Conservation (phyloP, 2,329 filamentous ascomycete genomes). For the Neobulgaria alba region DNA sequence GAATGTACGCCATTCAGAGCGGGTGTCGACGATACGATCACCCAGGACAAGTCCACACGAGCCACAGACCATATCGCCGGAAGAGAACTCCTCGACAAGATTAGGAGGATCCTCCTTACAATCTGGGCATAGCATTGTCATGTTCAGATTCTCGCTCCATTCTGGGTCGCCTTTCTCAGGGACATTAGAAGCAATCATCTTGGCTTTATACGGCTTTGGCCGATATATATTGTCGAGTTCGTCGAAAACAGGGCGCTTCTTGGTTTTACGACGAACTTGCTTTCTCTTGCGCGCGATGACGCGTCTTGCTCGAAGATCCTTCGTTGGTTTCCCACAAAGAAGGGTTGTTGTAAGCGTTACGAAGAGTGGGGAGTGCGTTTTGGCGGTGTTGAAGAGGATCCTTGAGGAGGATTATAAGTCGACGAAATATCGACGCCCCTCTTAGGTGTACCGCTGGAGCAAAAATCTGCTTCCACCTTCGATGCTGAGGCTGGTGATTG, state of each 20-base stretch:
- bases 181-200: slow-evolving; percentile 37
- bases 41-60: slow-evolving; percentile 87
- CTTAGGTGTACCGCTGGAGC: too few species aligned
- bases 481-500: too few species aligned
- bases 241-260: slow-evolving; percentile 34
- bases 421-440: not conserved
- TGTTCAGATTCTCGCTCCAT: slow-evolving; percentile 67
- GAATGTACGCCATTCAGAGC: slow-evolving; percentile 98
- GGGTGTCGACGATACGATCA: slow-evolving; percentile 86
- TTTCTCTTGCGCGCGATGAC: slow-evolving; percentile 27
- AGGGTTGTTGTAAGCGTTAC: slow-evolving; percentile 44
- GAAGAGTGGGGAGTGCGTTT: slow-evolving; percentile 65
- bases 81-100: slow-evolving; percentile 84
- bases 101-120: slow-evolving; percentile 91
- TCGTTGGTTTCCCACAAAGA: slow-evolving; percentile 32
- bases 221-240: slow-evolving; percentile 37
- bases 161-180: slow-evolving; percentile 17
- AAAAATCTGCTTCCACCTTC: too few species aligned
- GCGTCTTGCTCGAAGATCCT: slow-evolving; percentile 23
- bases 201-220: slow-evolving; percentile 34
- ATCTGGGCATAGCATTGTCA: slow-evolving; percentile 78
- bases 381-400: slow-evolving; percentile 42
- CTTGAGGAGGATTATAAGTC: too few species aligned
- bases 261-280: slow-evolving; percentile 30
- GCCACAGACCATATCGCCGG: slow-evolving; percentile 85